Base-by-base conservation (phyloP, 2,329 filamentous ascomycete species). In the Ascosphaera apis region DNA sequence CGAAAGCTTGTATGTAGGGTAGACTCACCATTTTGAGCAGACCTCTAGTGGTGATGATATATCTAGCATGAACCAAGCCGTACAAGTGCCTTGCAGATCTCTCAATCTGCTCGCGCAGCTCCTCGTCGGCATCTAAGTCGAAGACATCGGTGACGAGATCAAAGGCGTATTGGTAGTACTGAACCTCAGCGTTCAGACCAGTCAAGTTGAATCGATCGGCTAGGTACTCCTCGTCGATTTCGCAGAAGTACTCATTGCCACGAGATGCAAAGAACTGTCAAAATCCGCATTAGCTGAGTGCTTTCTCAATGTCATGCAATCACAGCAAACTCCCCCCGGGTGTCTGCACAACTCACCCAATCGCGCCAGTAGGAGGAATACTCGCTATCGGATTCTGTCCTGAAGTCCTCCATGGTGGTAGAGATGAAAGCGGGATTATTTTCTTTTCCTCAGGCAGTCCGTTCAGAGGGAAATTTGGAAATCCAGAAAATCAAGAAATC, bases 301-400 rank as follows among this genome's bases (percentile, higher is more conserved):
- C 11, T 15, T 16, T 12, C 11, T 12, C 15, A 2, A 33, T 11
- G 15, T 11, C 12, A 3, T 11, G 15, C 11, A 33, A 15, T 33
- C 23, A 16, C 32, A 36, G 37, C 28, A 27, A 36, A 41, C 15
- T 21, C 33, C 39, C 32, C 39, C 34, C 32, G 33, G 34, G n/a
- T n/a, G n/a, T n/a, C n/a, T n/a, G n/a, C n/a, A n/a, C n/a, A n/a
- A 74, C 81, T 63, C 65, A 95, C 88, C 88, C 88, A 98, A 61
- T 98, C 88, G 56, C 86, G 69, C 88, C 88, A 98, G 58, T 95
- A 98, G 60, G 83, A 95, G 34, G 88, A 93, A 56, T 95, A 98
- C 62, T 98, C 88, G 58, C 84, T 93, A 54, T 98, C 88, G 9
- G 84, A 91, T 58, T 98, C 88, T 4, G 41, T 42, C 45, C 82